These are phyloP conservation scores for Leccinum pellstonianum DNA, from an alignment of 768 basidiomycete species.

Conservation along the genomic window DNA sequence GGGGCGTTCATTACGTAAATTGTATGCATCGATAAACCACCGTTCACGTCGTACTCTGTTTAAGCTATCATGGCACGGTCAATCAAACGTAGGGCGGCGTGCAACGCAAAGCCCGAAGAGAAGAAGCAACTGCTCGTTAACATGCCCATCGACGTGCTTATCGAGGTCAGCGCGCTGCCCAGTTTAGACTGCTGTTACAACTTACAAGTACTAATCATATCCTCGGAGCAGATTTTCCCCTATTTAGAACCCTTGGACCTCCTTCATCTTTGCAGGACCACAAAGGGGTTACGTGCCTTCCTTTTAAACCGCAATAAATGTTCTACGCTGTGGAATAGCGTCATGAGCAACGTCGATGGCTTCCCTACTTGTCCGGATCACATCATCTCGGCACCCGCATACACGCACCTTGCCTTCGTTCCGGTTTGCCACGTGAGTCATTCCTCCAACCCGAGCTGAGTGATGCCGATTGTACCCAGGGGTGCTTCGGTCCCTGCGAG, in stretches of 20 bases:
- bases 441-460: neutral
- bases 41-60: too few species aligned
- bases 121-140: slow-evolving; percentile 4
- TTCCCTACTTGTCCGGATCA: slow-evolving; percentile 29
- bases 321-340: slow-evolving; percentile 27
- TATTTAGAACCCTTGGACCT: slow-evolving; percentile 32
- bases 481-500: slow-evolving; percentile 2
- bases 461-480: neutral
- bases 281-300: slow-evolving; percentile 26
- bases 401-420: slow-evolving; percentile 30
- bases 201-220: too few species aligned
- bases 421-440: slow-evolving; percentile 31
- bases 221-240: neutral
- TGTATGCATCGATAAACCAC: too few species aligned
- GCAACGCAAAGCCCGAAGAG: neutral
- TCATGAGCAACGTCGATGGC: slow-evolving; percentile 18
- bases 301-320: slow-evolving; percentile 17
- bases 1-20: too few species aligned
- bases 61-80: slow-evolving; percentile 1
- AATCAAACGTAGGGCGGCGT: neutral
- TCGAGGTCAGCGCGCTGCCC: slow-evolving; percentile 11
- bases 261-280: slow-evolving; percentile 32
- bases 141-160: slow-evolving; percentile 13
- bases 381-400: slow-evolving; percentile 26
- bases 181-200: neutral